These are phyloP conservation scores for Brettanomyces naardenensis DNA, from an alignment of 805 yeast species.

Conservation along the genomic window DNA sequence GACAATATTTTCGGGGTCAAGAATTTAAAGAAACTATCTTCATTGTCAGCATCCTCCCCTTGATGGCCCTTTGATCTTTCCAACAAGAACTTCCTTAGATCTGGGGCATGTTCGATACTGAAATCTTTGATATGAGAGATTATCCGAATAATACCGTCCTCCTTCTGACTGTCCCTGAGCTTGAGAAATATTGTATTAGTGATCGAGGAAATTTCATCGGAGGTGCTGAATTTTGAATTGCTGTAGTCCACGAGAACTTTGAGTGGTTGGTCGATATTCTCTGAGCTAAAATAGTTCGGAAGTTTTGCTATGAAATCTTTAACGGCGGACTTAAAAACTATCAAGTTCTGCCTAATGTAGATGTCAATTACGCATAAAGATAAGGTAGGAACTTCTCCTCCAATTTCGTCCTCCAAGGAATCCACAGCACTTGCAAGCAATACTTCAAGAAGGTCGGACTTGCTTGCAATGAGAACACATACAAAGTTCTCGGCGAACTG, in stretches of 20 bases:
- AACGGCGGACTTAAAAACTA: slow-evolving; percentile 20
- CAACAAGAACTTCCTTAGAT: slow-evolving; percentile 6
- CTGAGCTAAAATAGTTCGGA: slow-evolving; percentile 25
- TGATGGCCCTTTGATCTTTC: slow-evolving; percentile 2
- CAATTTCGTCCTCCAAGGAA: slow-evolving; percentile 18
- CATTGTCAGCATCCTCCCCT: neutral
- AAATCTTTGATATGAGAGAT: slow-evolving; percentile 7
- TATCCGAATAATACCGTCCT: slow-evolving; percentile 2
- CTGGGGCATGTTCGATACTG: slow-evolving; percentile 8
- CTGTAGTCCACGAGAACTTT: slow-evolving; percentile 24
- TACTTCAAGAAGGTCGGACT: slow-evolving; percentile 14
- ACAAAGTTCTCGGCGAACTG: slow-evolving; percentile 20
- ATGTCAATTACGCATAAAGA: slow-evolving; percentile 23
- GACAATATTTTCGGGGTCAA: slow-evolving; percentile 27
- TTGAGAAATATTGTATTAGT: slow-evolving; percentile 5
- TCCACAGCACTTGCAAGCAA: slow-evolving; percentile 20
- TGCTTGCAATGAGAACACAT: slow-evolving; percentile 9
- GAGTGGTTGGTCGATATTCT: slow-evolving; percentile 25
- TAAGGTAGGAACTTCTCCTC: slow-evolving; percentile 14
- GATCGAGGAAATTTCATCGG: neutral
- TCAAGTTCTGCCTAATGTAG: slow-evolving; percentile 18
- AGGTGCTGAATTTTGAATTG: slow-evolving; percentile 7
- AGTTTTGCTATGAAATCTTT: slow-evolving; percentile 27
- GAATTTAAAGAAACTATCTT: slow-evolving; percentile 19
- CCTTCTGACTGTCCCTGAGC: slow-evolving; percentile 3